Conservation (phyloP, 495 filamentous ascomycete species). For the Penicillium cataractarum region DNA sequence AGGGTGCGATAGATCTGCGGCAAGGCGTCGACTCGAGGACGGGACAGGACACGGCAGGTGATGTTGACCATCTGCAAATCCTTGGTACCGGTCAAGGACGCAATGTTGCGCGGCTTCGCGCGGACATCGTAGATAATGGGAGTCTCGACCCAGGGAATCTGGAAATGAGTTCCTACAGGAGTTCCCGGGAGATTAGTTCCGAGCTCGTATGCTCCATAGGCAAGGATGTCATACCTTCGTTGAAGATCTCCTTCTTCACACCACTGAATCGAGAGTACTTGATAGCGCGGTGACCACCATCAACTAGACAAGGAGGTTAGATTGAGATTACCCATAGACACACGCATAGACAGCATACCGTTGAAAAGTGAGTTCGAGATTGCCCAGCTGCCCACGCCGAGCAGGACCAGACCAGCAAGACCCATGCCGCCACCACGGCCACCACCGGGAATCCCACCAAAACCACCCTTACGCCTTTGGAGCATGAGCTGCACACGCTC, state of each 20-base stretch:
- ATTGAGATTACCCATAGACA: neutral
- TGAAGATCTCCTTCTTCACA: conserved; percentile 95
- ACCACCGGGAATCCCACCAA: conserved; percentile 51
- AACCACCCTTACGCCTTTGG: conserved; percentile 53
- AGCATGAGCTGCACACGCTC: conserved; percentile 64
- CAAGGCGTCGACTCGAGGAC: conserved; percentile 82
- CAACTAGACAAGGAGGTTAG: conserved; percentile 62
- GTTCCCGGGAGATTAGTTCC: conserved; percentile 20
- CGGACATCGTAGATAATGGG: conserved; percentile 97
- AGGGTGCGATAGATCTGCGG: conserved; percentile 97
- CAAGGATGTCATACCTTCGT: conserved; percentile 70
- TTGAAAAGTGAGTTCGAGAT: conserved; percentile 93
- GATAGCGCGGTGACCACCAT: conserved; percentile 98
- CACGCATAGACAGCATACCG: conserved; percentile 47
- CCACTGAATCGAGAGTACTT: conserved; percentile 94
- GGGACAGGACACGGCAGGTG: conserved; percentile 97
- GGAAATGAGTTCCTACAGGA: conserved; percentile 80
- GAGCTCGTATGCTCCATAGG: conserved; percentile 12
- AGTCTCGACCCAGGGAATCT: conserved; percentile 96
- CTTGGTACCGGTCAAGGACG: conserved; percentile 97
- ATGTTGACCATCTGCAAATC: conserved; percentile 99
- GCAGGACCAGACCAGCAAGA: conserved; percentile 51
- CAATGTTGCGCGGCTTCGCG: conserved; percentile 93
- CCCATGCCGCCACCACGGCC: conserved; percentile 51
- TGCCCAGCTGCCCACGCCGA: conserved; percentile 67